Base-by-base conservation (phyloP, 2,329 filamentous ascomycete species). In the Phaeomoniella chlamydospora region DNA sequence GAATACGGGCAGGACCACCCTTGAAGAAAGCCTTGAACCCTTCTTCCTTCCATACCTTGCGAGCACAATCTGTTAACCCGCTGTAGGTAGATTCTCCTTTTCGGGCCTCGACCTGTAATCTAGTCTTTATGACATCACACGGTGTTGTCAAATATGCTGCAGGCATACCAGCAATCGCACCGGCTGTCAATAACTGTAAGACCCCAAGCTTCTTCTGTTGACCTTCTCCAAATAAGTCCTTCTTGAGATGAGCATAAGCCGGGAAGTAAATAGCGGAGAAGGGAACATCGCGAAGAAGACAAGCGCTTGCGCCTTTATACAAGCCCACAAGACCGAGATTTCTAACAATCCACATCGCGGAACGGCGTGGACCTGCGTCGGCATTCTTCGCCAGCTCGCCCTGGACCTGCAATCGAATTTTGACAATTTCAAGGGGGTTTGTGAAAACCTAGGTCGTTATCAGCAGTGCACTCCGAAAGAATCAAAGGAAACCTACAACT, bases 221-320 rank as follows among this genome's bases (percentile, higher is more conserved):
- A 9, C 80, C 77, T 64, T 98, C 90, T 59, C 90, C 88, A 49
- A 96, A 98, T 54, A 88, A 67, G 60, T 94, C 88, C 52, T 72
- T 77, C 71, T 98, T 98, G 50, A 98, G 62, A 56, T 98, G 90
- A 56, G 74, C 82, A 67, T 98, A 98, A 15, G 86, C 80, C 2
- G 90, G 88, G 75, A 98, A 98, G 68, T 98, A 98, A 54, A 98
- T 98, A 50, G 85, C 86, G 14, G 88, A 96, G 67, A 98, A 98
- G 31, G 90, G 90, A 29, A 96, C 85, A 58, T 98, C 90, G 48
- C 90, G 87, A 44, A 96, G 72, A 50, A 98, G 68, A 63, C 90
- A 98, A 14, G 90, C 90, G 31, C 79, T 85, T 14, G 88, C 90
- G 42, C 90, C 90, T 70, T 94, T 96, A 72, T 98, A 98, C 47